Evolutionary conservation across 78 protist genomes (phyloP).

Genomic region (Andalucia godoyi): DNA sequence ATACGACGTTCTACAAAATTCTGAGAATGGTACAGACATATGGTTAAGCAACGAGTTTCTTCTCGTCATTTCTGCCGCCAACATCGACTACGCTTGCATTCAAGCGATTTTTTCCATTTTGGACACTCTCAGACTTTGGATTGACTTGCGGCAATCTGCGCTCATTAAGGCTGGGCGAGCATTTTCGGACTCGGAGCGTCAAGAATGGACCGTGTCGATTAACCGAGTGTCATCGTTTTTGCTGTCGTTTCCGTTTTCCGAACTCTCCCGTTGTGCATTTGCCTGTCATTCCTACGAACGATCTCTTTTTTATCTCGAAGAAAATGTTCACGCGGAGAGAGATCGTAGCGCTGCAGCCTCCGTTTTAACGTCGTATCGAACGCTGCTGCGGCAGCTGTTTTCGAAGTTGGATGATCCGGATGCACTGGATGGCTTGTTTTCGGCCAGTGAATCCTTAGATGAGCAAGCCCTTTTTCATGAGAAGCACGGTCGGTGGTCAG

Average conservation of each 20-base stretch:
- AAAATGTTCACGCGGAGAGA: background rate
- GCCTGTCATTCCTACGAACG: background rate
- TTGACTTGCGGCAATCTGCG: background rate
- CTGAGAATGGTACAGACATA: background rate
- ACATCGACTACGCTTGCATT: background rate
- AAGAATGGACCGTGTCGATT: background rate
- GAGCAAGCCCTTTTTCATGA: conserved; percentile 7
- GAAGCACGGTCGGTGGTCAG: background rate
- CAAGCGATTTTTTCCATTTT: background rate
- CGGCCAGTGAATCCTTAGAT: background rate
- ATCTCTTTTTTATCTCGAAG: background rate
- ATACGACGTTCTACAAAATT: background rate
- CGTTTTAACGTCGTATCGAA: background rate
- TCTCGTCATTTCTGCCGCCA: background rate
- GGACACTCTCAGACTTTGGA: conserved; percentile 1
- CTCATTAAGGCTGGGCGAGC: background rate
- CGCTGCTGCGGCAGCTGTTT: conserved; percentile 5
- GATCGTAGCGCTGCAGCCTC: background rate
- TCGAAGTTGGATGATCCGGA: background rate
- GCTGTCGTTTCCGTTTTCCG: background rate
- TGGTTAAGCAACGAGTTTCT: background rate
- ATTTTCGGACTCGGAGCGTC: background rate
- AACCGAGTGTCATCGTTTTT: background rate
- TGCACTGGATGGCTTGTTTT: conserved; percentile 1
- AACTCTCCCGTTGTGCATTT: background rate